These are phyloP conservation scores for Scleroderma bovista DNA, from an alignment of 768 basidiomycete species.

Conservation along the genomic window DNA sequence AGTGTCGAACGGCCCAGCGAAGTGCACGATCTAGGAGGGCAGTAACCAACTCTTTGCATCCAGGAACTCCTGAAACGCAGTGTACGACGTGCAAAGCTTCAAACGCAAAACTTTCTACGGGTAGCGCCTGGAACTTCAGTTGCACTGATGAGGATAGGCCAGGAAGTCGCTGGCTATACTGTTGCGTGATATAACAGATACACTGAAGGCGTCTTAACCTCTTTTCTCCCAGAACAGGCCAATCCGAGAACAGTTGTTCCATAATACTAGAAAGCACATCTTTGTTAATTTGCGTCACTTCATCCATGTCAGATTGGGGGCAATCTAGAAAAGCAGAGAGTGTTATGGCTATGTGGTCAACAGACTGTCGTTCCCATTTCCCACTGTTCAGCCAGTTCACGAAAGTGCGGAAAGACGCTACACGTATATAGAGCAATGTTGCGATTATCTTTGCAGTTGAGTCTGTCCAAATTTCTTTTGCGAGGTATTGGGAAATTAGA, in stretches of 20 bases:
- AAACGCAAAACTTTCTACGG: constrained; percentile 22
- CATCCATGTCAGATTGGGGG: constrained; percentile 10
- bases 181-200: constrained; percentile 23
- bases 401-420: constrained; percentile 22
- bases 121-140: constrained; percentile 20
- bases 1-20: constrained; percentile 47
- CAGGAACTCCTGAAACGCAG: constrained; percentile 18
- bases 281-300: constrained; percentile 16
- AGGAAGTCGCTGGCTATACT: constrained; percentile 16
- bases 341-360: constrained; percentile 32
- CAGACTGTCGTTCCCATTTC: constrained; percentile 9
- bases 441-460: constrained; percentile 41
- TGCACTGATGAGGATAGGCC: constrained; percentile 20
- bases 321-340: constrained; percentile 46
- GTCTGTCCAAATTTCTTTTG: constrained; percentile 36
- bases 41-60: constrained; percentile 21
- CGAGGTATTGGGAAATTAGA: constrained; percentile 35
- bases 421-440: constrained; percentile 39
- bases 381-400: constrained; percentile 35
- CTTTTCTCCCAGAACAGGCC: neutral
- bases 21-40: constrained; percentile 41
- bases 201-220: constrained; percentile 16
- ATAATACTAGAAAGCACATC: constrained; percentile 30
- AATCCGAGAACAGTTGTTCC: constrained; percentile 13
- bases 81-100: constrained; percentile 31